Base-by-base conservation (phyloP, 1,284 basidiomycete genomes). In the Meira miltonrushii region DNA sequence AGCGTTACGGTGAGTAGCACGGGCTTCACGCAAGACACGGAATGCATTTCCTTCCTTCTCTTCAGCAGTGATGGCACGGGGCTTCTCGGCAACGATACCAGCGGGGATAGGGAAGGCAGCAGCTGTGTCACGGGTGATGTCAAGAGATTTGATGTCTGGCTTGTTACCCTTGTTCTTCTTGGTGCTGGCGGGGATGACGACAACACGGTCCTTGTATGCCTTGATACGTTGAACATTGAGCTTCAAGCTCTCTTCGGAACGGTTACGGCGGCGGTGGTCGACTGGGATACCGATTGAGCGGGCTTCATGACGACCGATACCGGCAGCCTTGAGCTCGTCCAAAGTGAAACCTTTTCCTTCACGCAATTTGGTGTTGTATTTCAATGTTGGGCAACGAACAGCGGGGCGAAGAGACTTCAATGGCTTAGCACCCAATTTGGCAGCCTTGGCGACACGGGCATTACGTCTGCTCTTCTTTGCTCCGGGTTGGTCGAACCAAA, bases 401-500 rank as follows among this genome's bases (percentile, higher is more conserved):
- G 93, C 94, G 60, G 94, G 94, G 78, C 95, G 92, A 77, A 98
- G 90, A 78, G 88, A 87, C 70, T 87, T 85, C 70, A 92, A 85
- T 63, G 94, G 94, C 76, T 92, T 89, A 69, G 93, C 90, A 76
- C 95, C 94, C 65, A 95, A 88, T 66, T 86, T 82, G 59, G 92
- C 86, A 63, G 92, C 92, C 84, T 96, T 97, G 78, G 85, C 84
- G 82, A 90, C 87, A 81, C 95, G 90, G 55, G 93, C 92, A 66
- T 85, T 87, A 80, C 95, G 90, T 81, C 95, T 86, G 80, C 91
- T 88, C 82, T 94, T 89, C 84, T 98, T 98, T 81, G 90, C 89
- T 62, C 93, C 95, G 67, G 94, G 92, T 83, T 98, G 95, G 85
- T 98, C 90, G 81, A 98, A 98, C 94, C 93, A 93, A 79, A 90